A percentile compares a stretch with the other conserved stretches of the same genome.
Evolutionary conservation across 2,329 filamentous ascomycete species (phyloP).

Genomic region (Penicillium italicum): DNA sequence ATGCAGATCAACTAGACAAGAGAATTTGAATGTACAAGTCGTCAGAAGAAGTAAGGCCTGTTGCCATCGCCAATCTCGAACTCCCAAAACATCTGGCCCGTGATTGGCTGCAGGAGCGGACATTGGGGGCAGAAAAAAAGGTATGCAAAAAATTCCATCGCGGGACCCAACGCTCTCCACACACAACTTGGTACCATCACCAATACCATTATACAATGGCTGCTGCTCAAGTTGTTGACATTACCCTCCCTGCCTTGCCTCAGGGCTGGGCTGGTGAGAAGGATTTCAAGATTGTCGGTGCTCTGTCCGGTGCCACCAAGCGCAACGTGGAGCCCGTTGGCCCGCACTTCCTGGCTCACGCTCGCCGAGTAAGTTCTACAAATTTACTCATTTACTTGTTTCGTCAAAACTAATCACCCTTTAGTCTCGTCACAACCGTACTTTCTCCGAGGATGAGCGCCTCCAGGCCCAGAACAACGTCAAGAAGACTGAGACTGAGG

Average conservation of each 20-base stretch:
- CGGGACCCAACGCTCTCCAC: conserved; percentile 17
- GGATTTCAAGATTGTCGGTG: conserved; percentile 81
- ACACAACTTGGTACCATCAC: conserved; percentile 15
- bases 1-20: not conserved
- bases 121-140: conserved; percentile 36
- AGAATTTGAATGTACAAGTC: not conserved
- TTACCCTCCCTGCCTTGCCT: conserved; percentile 67
- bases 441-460: conserved; percentile 96
- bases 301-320: conserved; percentile 72
- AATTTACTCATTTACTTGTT: not conserved
- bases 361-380: conserved; percentile 65
- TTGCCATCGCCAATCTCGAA: not conserved
- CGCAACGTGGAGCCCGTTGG: conserved; percentile 93
- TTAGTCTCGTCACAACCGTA: conserved; percentile 82
- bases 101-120: conserved; percentile 33
- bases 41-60: not conserved
- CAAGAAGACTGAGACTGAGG: conserved; percentile 91
- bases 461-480: conserved; percentile 93
- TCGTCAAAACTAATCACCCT: conserved; percentile 19
- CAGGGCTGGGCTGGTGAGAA: conserved; percentile 78
- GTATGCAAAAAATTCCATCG: conserved; percentile 27
- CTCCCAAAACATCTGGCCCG: conserved; percentile 23
- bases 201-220: conserved; percentile 54
- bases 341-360: conserved; percentile 95
- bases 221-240: conserved; percentile 46